Percentiles rank a stretch among this genome's conserved stretches.
Evolutionary conservation across 768 basidiomycete species (phyloP).

Genomic region (Naematelia aurantialba): DNA sequence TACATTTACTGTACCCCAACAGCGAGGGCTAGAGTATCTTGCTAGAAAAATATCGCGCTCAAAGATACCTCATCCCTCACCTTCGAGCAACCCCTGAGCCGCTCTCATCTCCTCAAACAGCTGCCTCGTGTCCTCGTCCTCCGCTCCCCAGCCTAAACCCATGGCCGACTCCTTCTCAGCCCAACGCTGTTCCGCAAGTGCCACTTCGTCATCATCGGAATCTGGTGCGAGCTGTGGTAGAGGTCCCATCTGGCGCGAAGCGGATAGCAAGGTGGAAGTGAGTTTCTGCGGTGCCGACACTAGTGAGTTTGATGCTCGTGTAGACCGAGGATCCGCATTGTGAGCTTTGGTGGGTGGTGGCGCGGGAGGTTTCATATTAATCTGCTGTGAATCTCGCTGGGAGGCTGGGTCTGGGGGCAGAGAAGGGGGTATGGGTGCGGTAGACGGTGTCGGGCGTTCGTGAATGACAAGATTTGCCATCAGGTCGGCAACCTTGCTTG

Average conservation of each 20-base stretch:
- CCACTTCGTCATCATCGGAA: slow-evolving; percentile 7
- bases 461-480: slow-evolving; percentile 2
- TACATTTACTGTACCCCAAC: too few relatives aligned
- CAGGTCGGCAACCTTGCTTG: background rate
- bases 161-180: slow-evolving; percentile 11
- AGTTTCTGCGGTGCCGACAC: slow-evolving; percentile 57
- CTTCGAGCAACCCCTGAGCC: slow-evolving; percentile 10
- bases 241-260: slow-evolving; percentile 10
- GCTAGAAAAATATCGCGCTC: too few relatives aligned
- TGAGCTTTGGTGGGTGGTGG: slow-evolving; percentile 13
- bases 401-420: slow-evolving; percentile 23
- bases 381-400: too few relatives aligned
- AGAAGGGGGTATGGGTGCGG: background rate
- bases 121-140: slow-evolving; percentile 10
- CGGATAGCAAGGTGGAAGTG: slow-evolving; percentile 57
- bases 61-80: slow-evolving; percentile 1
- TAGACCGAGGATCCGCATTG: slow-evolving; percentile 18
- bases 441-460: background rate
- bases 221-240: slow-evolving; percentile 14
- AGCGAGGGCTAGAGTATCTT: too few relatives aligned
- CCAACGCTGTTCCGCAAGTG: background rate
- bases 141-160: slow-evolving; percentile 3
- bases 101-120: slow-evolving; percentile 8
- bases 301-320: slow-evolving; percentile 49
- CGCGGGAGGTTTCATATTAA: too few relatives aligned